phyloP scores from a whole-genome alignment of 768 basidiomycete species.

The Auricularia cornea region DNA sequence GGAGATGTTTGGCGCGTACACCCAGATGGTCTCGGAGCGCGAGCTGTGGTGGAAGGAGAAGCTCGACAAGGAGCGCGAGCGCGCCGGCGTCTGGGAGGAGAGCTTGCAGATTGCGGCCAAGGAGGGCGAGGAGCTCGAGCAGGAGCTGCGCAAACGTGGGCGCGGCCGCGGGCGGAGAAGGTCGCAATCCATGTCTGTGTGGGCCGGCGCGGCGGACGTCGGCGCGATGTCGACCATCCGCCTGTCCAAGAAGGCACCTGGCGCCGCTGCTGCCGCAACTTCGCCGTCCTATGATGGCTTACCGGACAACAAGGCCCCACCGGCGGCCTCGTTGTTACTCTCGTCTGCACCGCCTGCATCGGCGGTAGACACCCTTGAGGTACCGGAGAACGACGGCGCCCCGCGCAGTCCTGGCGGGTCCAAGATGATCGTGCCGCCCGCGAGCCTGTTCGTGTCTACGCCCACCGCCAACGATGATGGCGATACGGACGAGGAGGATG shows the following conservation, averaged over 20 bases:
- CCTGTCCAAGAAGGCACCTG: constrained; percentile 11
- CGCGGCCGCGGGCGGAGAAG: constrained; percentile 41
- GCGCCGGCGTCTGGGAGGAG: constrained; percentile 79
- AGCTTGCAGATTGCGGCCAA: constrained; percentile 77
- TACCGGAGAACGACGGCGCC: neutral
- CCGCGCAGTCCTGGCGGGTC: neutral
- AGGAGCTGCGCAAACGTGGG: constrained; percentile 50
- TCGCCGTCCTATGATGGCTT: neutral
- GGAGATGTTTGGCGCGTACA: constrained; percentile 55
- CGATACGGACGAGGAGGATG: constrained; percentile 80
- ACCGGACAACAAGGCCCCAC: neutral
- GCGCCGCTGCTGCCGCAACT: constrained; percentile 11
- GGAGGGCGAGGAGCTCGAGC: constrained; percentile 79
- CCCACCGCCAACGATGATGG: constrained; percentile 15
- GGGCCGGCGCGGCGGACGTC: constrained; percentile 40
- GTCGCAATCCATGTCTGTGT: constrained; percentile 31
- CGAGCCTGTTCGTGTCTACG: neutral
- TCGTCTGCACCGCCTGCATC: neutral
- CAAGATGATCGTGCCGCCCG: neutral
- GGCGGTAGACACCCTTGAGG: neutral
- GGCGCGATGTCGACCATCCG: constrained; percentile 5
- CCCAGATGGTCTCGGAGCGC: constrained; percentile 62
- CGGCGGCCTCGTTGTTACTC: neutral
- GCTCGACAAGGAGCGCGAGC: constrained; percentile 53
- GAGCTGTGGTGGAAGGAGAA: constrained; percentile 71